These are phyloP conservation scores for Trypanosoma melophagium DNA, from an alignment of 208 protist species.

Conservation along the genomic window DNA sequence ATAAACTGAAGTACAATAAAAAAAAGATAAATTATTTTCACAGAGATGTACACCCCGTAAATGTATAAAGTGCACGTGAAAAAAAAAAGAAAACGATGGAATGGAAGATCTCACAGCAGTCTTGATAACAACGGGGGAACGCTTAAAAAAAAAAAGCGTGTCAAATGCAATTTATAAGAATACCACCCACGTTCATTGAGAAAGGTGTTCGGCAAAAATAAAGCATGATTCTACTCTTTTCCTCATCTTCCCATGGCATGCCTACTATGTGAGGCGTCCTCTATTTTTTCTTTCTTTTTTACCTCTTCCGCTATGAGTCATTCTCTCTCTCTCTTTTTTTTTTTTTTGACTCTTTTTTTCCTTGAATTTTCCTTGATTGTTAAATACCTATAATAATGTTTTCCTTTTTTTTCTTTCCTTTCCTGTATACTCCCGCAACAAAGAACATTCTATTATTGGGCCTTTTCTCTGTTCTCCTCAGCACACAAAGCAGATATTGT, in stretches of 20 bases:
- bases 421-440: not conserved
- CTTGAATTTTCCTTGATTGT: not conserved
- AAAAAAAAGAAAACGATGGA: too few relatives aligned
- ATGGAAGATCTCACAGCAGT: too few relatives aligned
- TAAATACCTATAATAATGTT: not conserved
- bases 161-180: too few relatives aligned
- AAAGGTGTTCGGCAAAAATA: too few relatives aligned
- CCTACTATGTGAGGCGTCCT: not conserved
- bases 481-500: not conserved
- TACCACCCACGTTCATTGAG: too few relatives aligned
- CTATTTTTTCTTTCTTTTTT: slow-evolving; percentile 14
- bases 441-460: slow-evolving; percentile 1
- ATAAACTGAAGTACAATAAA: slow-evolving; percentile 5
- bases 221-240: too few relatives aligned
- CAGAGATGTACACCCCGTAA: too few relatives aligned
- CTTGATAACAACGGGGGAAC: too few relatives aligned
- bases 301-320: too few relatives aligned
- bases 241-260: too few relatives aligned
- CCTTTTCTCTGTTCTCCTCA: slow-evolving; percentile 5
- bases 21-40: slow-evolving; percentile 14
- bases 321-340: slow-evolving; percentile 6
- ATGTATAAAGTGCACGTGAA: too few relatives aligned
- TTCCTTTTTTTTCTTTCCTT: slow-evolving; percentile 13
- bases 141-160: too few relatives aligned
- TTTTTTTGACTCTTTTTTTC: slow-evolving; percentile 24